phyloP scores from a whole-genome alignment of 352 stramenopile genomes.

The Pythium grandisporangium region DNA sequence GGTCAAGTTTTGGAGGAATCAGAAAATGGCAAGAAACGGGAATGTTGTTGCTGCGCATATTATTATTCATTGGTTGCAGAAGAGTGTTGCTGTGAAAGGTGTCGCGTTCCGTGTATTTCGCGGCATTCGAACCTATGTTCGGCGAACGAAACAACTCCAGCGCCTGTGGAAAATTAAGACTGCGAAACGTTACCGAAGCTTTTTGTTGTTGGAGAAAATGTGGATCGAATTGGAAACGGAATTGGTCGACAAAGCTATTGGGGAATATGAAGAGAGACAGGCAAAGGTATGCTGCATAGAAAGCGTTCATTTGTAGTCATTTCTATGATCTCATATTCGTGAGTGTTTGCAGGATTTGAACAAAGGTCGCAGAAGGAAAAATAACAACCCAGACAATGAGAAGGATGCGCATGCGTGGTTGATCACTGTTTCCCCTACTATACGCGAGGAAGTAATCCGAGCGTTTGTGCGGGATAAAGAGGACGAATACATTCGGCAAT shows the following conservation, averaged over 20 bases:
- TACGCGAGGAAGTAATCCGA: conserved; percentile 23
- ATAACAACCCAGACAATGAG: no score
- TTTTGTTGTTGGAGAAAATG: conserved; percentile 31
- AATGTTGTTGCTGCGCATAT: conserved; percentile 26
- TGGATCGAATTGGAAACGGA: conserved; percentile 41
- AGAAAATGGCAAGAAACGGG: conserved; percentile 19
- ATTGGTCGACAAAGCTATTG: conserved; percentile 35
- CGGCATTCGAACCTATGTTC: conserved; percentile 37
- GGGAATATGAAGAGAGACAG: conserved; percentile 25
- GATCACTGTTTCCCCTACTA: no score
- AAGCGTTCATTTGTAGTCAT: conserved; percentile 30
- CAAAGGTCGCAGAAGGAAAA: no score
- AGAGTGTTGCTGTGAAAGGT: conserved; percentile 42
- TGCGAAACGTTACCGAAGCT: conserved; percentile 22
- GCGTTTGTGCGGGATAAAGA: conserved; percentile 27
- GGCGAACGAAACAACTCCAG: conserved; percentile 41
- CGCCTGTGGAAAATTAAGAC: conserved; percentile 32
- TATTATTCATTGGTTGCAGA: conserved; percentile 53
- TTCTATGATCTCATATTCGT: no score
- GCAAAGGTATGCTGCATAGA: conserved; percentile 32
- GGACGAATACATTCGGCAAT: conserved; percentile 19
- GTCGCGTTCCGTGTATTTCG: conserved; percentile 47
- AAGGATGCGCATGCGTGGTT: no score
- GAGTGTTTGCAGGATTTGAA: no score
- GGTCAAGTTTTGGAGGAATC: conserved; percentile 31